Evolutionary conservation across 2,329 filamentous ascomycete genomes (phyloP).

Genomic region (Cordyceps sp.): DNA sequence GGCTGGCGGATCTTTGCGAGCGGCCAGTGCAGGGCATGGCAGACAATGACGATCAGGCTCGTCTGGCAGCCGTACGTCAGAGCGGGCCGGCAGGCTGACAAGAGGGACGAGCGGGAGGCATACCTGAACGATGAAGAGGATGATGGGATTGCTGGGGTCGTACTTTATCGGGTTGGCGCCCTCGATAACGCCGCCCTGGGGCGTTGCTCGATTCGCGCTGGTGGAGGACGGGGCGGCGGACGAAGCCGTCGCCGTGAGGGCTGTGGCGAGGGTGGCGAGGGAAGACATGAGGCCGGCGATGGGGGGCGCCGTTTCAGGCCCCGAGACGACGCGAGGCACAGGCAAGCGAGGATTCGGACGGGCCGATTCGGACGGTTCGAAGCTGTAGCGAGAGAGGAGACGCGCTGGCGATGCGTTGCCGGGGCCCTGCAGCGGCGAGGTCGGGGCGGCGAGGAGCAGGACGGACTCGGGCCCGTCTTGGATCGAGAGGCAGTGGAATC

Average conservation of each 20-base stretch:
- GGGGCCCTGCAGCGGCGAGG: too few species aligned
- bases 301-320: too few species aligned
- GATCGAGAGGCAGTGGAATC: too few species aligned
- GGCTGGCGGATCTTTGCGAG: constrained; percentile 64
- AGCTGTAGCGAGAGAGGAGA: too few species aligned
- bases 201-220: not conserved
- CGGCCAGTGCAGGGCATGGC: constrained; percentile 49
- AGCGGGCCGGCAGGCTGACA: not conserved
- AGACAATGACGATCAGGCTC: constrained; percentile 30
- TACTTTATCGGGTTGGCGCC: constrained; percentile 52
- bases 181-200: constrained; percentile 49
- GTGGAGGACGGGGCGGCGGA: not conserved
- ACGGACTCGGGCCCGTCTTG: too few species aligned
- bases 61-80: constrained; percentile 8
- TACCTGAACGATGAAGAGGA: constrained; percentile 60
- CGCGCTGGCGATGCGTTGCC: too few species aligned
- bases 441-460: too few species aligned
- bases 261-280: not conserved
- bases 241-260: not conserved
- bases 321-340: too few species aligned
- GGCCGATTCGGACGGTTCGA: too few species aligned
- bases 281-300: not conserved
- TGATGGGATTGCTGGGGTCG: constrained; percentile 54
- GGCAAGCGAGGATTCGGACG: too few species aligned
- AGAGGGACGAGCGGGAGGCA: not conserved